Evolutionary conservation across 2,329 filamentous ascomycete species (phyloP), one percentile per base, ranked within the genome.

Genomic region (Talaromyces sp.): DNA sequence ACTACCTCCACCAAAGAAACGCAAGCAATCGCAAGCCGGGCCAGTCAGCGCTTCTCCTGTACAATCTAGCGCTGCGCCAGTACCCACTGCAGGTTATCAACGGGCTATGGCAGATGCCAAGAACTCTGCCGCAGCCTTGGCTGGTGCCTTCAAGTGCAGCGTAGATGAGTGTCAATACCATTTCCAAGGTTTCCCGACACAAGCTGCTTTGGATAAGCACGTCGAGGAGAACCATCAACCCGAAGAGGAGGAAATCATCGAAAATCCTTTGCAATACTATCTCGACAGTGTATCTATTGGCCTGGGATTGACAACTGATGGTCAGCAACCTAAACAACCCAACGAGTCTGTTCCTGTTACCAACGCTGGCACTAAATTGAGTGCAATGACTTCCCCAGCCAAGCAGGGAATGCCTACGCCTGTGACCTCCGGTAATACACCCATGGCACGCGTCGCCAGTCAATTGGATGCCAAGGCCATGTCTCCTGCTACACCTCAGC

Each of bases 1-100:
- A 42, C 69, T 86, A 20, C 84, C 83, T 16, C 76, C 79, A 2
- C 74, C 76, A 51, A 86, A 86, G 73, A 82, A 77, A 62, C 76
- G 78, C 48, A 84, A 82, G 72, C 75, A 81, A 56, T 79, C 78
- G 47, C 75, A 80, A 47, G 66, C 74, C 8, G 67, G 63, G 29
- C 51, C 55, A 8, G 27, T 40, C 27, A 49, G 30, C 55, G 56
- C 61, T 29, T 69, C 68, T 13, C 64, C 71, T 19, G 52, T 64
- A 19, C 61, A 63, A 37, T 46, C 60, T 27, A 60, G 55, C 20
- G 55, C 63, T 43, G 47, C 63, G 10, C 60, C 57, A 3, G 61
- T 59, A 2, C 57, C 70, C 4, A 61, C 67, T 19, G 53, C 67
- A 2, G 72, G 71, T 41, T 62, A 70, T 24, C 70, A 75, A 44